Conservation (phyloP, 1,139 yeast species). For the Pichia sp. region DNA sequence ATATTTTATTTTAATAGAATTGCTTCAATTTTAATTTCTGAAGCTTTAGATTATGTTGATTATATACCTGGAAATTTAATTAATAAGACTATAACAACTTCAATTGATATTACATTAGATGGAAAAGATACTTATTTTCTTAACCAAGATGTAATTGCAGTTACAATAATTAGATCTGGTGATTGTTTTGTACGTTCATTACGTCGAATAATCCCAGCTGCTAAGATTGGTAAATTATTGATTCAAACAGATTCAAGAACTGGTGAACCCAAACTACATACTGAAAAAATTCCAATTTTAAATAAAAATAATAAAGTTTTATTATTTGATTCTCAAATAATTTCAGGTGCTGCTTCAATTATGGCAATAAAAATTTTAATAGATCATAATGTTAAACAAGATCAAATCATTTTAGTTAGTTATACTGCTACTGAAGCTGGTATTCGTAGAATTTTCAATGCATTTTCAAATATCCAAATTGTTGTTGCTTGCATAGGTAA, state of each 20-base stretch:
- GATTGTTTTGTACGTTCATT: conserved; percentile 83
- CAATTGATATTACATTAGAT: conserved; percentile 32
- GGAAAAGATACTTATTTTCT: conserved; percentile 35
- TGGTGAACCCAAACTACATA: conserved; percentile 91
- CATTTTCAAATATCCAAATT: conserved; percentile 56
- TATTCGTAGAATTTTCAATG: conserved; percentile 64
- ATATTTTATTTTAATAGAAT: conserved; percentile 81
- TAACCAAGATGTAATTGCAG: conserved; percentile 54
- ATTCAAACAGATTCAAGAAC: conserved; percentile 84
- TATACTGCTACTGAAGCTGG: conserved; percentile 81
- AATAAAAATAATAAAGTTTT: conserved; percentile 32
- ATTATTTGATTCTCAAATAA: conserved; percentile 79
- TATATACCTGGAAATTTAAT: conserved; percentile 20
- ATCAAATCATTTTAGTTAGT: conserved; percentile 61
- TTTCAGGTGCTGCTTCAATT: conserved; percentile 89
- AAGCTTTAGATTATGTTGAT: conserved; percentile 51
- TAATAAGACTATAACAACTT: conserved; percentile 37
- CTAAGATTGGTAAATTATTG: conserved; percentile 72
- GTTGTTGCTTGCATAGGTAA: conserved; percentile 56
- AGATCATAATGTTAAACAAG: conserved; percentile 68
- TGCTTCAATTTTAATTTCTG: conserved; percentile 60
- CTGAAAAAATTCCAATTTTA: conserved; percentile 49
- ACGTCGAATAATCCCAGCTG: conserved; percentile 68
- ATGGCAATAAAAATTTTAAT: conserved; percentile 88
- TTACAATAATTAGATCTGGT: conserved; percentile 82